Base-by-base conservation (phyloP, 805 yeast genomes). In the Wickerhamiella allomyrinae region DNA sequence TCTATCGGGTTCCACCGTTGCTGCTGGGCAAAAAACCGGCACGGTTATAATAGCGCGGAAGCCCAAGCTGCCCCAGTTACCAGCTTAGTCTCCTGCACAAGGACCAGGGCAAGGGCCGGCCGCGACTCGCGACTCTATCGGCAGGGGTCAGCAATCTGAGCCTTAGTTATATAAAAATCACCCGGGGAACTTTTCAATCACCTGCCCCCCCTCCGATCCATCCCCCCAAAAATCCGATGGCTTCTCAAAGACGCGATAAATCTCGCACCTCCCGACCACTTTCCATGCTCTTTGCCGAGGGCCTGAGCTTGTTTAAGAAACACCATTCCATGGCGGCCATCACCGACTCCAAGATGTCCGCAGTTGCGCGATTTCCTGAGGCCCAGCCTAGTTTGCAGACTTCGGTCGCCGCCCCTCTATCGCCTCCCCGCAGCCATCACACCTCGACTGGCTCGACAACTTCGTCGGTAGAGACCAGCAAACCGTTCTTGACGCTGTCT, bases 241-340 rank as follows among this genome's bases (percentile, higher is more conserved):
- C 31, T n/a, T n/a, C 15, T 27, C 31, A 27, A 27, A 27, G 14
- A 17, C 31, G 31, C 5, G 31, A 27, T 3, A 14, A 17, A 27
- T 27, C 31, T 9, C 34, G 46, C 39, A 43, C 46, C 41, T 37
- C 49, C 21, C 44, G 52, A 15, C 50, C 50, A 7, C 45, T 50
- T 6, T 46, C 52, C 10, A 45, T 41, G 45, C 40, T 47, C 2
- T 37, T 50, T 10, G 44, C 50, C 14, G 54, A 50, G 29, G 43
- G 47, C 20, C 46, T 49, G 10, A 39, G 40, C 24, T 25, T 44
- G 35, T 43, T 44, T 46, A 25, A 31, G 19, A 42, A 40, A 25
- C 38, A 45, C 29, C 41, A 23, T 23, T 17, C 34, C 3, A 15
- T 21, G 21, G 10, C 20, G 34, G 20, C 34, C 3, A 15, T 17